These are phyloP conservation scores for Quercus wislizeni DNA, from an alignment of 306 rosid genomes.

Conservation along the genomic window DNA sequence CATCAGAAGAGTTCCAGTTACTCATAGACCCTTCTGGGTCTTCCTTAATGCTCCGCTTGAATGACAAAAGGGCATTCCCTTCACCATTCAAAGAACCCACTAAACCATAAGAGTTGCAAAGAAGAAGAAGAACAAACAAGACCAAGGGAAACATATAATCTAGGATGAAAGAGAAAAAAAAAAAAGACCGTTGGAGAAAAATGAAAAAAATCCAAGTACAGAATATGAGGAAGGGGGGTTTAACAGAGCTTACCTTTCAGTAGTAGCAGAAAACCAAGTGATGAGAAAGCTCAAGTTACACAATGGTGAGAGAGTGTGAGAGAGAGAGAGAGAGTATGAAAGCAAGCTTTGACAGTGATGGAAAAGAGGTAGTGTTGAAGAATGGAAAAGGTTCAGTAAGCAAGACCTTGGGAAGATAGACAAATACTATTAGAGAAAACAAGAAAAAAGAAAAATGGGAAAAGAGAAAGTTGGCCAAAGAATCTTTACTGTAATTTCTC, in stretches of 20 bases:
- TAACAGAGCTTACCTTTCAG: conserved; percentile 30
- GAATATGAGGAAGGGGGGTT: neutral
- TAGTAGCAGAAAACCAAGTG: conserved; percentile 17
- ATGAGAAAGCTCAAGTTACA: neutral
- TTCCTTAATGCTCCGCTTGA: conserved; percentile 50
- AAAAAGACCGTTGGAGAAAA: conserved; percentile 36
- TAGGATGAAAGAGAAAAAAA: neutral
- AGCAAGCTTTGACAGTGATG: conserved; percentile 34
- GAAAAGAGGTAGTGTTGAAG: conserved; percentile 19
- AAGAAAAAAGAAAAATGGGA: neutral
- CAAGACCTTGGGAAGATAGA: conserved; percentile 36
- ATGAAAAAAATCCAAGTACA: neutral
- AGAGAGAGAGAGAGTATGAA: conserved; percentile 18
- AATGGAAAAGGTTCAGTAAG: conserved; percentile 35
- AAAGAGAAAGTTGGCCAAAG: conserved; percentile 25
- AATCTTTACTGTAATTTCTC: neutral
- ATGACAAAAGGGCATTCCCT: conserved; percentile 64
- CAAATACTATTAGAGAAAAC: neutral
- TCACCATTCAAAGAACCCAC: conserved; percentile 59
- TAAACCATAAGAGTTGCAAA: conserved; percentile 38
- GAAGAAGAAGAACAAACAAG: conserved; percentile 37
- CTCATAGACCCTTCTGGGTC: conserved; percentile 72
- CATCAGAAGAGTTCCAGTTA: conserved; percentile 86
- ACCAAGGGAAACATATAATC: conserved; percentile 36
- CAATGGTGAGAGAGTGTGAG: neutral